phyloP scores from a whole-genome alignment of 2,329 filamentous ascomycete species.

The Cladosporium sp. region DNA sequence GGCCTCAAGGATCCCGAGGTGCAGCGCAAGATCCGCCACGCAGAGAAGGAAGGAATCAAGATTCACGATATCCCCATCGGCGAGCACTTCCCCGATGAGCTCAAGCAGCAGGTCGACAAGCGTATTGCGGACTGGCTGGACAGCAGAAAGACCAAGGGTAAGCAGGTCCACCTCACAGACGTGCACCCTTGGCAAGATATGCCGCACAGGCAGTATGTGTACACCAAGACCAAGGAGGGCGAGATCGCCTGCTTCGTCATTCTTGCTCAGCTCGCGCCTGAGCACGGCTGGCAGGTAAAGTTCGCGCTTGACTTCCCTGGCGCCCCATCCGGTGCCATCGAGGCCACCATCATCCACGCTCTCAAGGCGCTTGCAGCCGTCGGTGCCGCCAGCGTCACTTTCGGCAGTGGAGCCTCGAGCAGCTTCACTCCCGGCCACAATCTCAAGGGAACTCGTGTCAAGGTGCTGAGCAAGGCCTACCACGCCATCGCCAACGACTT shows the following conservation, averaged over 20 bases:
- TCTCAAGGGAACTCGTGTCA: constrained; percentile 75
- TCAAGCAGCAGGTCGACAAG: constrained; percentile 68
- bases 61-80: constrained; percentile 71
- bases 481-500: constrained; percentile 78
- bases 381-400: constrained; percentile 72
- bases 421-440: constrained; percentile 78
- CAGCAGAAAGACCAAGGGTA: constrained; percentile 67
- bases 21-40: constrained; percentile 74
- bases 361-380: constrained; percentile 61
- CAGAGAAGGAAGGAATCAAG: constrained; percentile 81
- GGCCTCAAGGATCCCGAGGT: constrained; percentile 66
- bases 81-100: constrained; percentile 62
- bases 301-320: constrained; percentile 93
- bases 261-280: constrained; percentile 75
- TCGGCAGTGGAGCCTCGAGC: constrained; percentile 77
- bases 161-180: constrained; percentile 86
- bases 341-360: constrained; percentile 74
- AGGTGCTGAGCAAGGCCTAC: constrained; percentile 80
- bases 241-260: constrained; percentile 76
- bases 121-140: constrained; percentile 78
- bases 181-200: constrained; percentile 85
- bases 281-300: constrained; percentile 90
- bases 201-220: constrained; percentile 82
- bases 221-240: constrained; percentile 71
- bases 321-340: constrained; percentile 82